phyloP scores from a whole-genome alignment of 2,329 filamentous ascomycete genomes.

The Cryphonectria parasitica region DNA sequence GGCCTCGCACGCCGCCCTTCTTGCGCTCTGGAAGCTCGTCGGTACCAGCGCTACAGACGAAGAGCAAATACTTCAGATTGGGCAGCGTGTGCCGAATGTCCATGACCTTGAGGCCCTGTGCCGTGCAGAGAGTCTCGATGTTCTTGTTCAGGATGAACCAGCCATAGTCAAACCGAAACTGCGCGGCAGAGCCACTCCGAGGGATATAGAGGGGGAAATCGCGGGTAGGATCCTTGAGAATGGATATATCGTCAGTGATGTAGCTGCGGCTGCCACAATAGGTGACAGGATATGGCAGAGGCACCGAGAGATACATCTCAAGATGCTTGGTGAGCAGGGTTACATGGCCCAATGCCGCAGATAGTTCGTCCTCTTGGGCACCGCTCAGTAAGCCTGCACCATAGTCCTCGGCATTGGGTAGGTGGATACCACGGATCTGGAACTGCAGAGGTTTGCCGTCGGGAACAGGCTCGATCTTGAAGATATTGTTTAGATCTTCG shows the following conservation, averaged over 20 bases:
- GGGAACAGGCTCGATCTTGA: conserved; percentile 71
- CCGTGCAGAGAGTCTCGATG: conserved; percentile 71
- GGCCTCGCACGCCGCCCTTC: conserved; percentile 61
- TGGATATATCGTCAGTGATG: conserved; percentile 75
- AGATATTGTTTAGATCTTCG: conserved; percentile 78
- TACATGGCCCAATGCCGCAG: conserved; percentile 81
- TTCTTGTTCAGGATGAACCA: conserved; percentile 98
- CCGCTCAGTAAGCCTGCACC: conserved; percentile 51
- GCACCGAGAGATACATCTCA: conserved; percentile 78
- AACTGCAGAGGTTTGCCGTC: conserved; percentile 71
- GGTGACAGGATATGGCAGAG: conserved; percentile 79
- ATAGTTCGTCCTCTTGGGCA: conserved; percentile 70
- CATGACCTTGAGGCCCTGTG: conserved; percentile 76
- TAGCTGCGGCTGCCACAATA: conserved; percentile 74
- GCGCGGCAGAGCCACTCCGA: conserved; percentile 64
- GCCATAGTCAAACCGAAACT: conserved; percentile 93
- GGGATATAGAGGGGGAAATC: conserved; percentile 80
- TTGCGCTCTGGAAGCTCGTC: conserved; percentile 66
- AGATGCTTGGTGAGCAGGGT: conserved; percentile 75
- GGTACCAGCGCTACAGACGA: conserved; percentile 81
- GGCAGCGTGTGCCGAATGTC: conserved; percentile 92
- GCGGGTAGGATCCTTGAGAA: conserved; percentile 59
- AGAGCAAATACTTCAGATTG: conserved; percentile 91
- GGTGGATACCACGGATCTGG: conserved; percentile 75
- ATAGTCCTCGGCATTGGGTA: conserved; percentile 78